Evolutionary conservation across 495 filamentous ascomycete species (phyloP).

Genomic region (Trichoderma orchidacearum): DNA sequence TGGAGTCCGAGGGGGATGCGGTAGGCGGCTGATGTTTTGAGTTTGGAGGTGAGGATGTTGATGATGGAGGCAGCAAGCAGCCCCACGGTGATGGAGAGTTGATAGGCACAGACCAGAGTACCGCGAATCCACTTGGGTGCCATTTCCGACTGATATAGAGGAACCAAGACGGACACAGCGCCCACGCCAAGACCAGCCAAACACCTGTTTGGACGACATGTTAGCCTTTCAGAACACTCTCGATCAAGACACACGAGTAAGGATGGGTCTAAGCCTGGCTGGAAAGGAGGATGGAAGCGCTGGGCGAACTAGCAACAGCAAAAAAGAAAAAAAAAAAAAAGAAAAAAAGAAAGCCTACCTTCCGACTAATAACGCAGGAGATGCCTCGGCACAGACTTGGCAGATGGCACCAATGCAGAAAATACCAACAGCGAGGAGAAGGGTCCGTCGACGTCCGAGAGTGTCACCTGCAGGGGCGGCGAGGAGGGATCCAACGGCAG

Average conservation of each 20-base stretch:
- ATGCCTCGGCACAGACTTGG: constrained; percentile 55
- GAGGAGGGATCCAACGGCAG: constrained; percentile 63
- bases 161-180: constrained; percentile 67
- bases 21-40: constrained; percentile 52
- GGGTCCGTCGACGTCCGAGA: constrained; percentile 61
- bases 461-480: constrained; percentile 63
- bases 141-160: constrained; percentile 82
- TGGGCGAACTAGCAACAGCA: not conserved
- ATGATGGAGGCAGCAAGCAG: constrained; percentile 71
- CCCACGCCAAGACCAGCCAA: constrained; percentile 78
- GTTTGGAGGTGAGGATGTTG: constrained; percentile 59
- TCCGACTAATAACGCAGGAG: constrained; percentile 44
- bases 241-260: not conserved
- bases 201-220: constrained; percentile 20
- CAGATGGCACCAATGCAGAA: constrained; percentile 74
- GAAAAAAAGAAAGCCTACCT: constrained; percentile 24
- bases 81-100: constrained; percentile 79
- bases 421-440: constrained; percentile 56
- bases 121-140: constrained; percentile 87
- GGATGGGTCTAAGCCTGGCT: not conserved
- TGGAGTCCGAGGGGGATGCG: constrained; percentile 80
- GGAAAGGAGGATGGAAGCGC: not conserved
- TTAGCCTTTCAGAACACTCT: not conserved
- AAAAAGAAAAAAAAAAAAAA: not conserved
- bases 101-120: constrained; percentile 80